These are phyloP conservation scores for Tilletia horrida DNA, from an alignment of 1,284 basidiomycete species.

Conservation along the genomic window DNA sequence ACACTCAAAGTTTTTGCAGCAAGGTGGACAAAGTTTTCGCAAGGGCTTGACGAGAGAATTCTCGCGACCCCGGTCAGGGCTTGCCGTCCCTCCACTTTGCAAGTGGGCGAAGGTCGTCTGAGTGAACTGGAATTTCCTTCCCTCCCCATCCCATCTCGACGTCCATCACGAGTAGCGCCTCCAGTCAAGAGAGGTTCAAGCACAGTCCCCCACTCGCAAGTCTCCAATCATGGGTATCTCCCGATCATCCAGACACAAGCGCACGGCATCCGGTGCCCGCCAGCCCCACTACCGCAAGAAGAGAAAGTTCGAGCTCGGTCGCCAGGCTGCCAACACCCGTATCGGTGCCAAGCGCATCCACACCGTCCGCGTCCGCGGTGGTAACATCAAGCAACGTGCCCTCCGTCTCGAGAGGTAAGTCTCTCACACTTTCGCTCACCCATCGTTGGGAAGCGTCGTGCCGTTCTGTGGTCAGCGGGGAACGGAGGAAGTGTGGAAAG, in stretches of 20 bases:
- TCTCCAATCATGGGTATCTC: slow-evolving; percentile 52
- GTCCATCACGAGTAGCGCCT: not conserved
- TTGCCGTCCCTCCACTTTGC: not conserved
- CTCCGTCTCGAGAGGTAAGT: slow-evolving; percentile 49
- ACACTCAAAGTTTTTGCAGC: slow-evolving; percentile 1
- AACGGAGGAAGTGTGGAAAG: too few relatives aligned
- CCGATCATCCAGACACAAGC: slow-evolving; percentile 55
- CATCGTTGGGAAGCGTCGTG: too few relatives aligned
- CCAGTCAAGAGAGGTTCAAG: slow-evolving; percentile 5
- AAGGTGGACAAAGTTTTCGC: slow-evolving; percentile 5
- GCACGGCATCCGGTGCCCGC: slow-evolving; percentile 53
- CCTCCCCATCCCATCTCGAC: not conserved
- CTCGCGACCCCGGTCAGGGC: not conserved
- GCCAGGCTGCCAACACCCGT: slow-evolving; percentile 55
- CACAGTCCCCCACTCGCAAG: not conserved
- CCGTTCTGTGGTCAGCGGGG: too few relatives aligned
- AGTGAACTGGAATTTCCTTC: not conserved
- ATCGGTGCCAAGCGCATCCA: slow-evolving; percentile 54
- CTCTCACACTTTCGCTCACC: too few relatives aligned
- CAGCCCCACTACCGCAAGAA: slow-evolving; percentile 55
- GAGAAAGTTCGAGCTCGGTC: slow-evolving; percentile 54
- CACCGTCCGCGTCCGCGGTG: slow-evolving; percentile 53
- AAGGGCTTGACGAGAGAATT: not conserved
- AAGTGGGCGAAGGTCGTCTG: too few relatives aligned
- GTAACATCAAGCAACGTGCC: slow-evolving; percentile 55